Conservation (phyloP, 768 basidiomycete species). For the Naganishia kalamii region DNA sequence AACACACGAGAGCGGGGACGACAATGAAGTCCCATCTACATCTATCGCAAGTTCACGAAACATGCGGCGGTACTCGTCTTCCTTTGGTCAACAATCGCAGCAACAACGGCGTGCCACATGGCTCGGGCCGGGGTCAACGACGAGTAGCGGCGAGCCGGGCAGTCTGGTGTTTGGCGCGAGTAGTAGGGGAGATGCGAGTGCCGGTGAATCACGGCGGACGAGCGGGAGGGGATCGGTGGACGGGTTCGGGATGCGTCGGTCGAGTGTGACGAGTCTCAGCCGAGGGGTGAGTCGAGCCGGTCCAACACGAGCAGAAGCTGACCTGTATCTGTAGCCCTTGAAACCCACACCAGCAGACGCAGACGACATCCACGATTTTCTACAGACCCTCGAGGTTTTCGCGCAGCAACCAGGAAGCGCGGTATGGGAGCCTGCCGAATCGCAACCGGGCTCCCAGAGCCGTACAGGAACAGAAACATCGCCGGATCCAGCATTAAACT, state of each 20-base stretch:
- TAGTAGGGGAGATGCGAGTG: not conserved
- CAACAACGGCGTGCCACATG: constrained; percentile 13
- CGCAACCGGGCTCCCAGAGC: constrained; percentile 13
- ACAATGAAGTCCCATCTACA: not conserved
- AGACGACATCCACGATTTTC: constrained; percentile 44
- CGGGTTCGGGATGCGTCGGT: constrained; percentile 10
- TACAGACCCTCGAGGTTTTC: constrained; percentile 41
- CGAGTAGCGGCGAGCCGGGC: constrained; percentile 36
- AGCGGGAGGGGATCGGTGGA: constrained; percentile 15
- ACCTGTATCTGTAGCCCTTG: not conserved
- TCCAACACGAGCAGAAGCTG: not conserved
- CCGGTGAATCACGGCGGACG: constrained; percentile 9
- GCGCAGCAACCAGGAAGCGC: constrained; percentile 40
- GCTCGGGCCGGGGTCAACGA: constrained; percentile 29
- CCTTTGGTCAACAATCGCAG: constrained; percentile 30
- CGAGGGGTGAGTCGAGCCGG: not conserved
- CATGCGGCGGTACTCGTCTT: constrained; percentile 42
- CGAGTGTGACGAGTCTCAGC: constrained; percentile 15
- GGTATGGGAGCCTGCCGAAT: constrained; percentile 24
- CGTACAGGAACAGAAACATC: not conserved
- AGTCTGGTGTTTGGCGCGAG: constrained; percentile 17
- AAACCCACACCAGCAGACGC: constrained; percentile 26
- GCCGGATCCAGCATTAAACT: not conserved
- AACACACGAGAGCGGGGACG: constrained; percentile 13
- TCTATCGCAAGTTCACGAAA: constrained; percentile 27